Conservation (phyloP, 2,329 filamentous ascomycete genomes). For the Lizonia empirigonia region DNA sequence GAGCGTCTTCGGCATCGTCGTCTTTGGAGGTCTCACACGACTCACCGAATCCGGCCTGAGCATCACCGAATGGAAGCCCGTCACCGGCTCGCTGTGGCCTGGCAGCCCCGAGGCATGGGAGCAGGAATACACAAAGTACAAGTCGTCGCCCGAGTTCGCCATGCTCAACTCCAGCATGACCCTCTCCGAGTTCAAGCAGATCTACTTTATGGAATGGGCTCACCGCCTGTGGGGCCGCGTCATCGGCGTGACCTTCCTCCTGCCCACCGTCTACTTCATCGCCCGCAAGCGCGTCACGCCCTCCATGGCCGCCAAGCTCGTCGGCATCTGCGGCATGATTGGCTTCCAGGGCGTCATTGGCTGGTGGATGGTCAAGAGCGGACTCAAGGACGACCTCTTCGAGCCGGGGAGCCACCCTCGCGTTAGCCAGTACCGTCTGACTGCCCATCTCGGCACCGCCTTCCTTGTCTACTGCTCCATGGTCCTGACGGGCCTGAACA, state of each 20-base stretch:
- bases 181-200: slow-evolving; percentile 93
- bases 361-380: slow-evolving; percentile 99
- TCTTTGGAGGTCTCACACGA: slow-evolving; percentile 91
- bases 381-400: slow-evolving; percentile 93
- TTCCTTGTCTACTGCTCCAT: slow-evolving; percentile 95
- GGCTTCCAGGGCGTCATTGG: slow-evolving; percentile 94
- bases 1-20: slow-evolving; percentile 95
- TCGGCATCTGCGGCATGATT: slow-evolving; percentile 85
- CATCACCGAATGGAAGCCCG: slow-evolving; percentile 98
- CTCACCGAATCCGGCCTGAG: slow-evolving; percentile 96
- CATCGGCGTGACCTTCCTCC: slow-evolving; percentile 85
- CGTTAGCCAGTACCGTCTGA: slow-evolving; percentile 91
- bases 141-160: slow-evolving; percentile 88
- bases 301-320: slow-evolving; percentile 76
- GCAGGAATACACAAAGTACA: slow-evolving; percentile 90
- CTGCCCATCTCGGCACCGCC: slow-evolving; percentile 85
- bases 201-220: slow-evolving; percentile 99
- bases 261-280: slow-evolving; percentile 89
- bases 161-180: slow-evolving; percentile 93
- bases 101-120: slow-evolving; percentile 83
- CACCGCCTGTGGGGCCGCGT: slow-evolving; percentile 93
- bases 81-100: slow-evolving; percentile 89
- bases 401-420: slow-evolving; percentile 87
- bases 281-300: slow-evolving; percentile 76
- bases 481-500: slow-evolving; percentile 84